Evolutionary conservation across 371 early-diverging fungal species (phyloP).

Genomic region (Mucor racemosus): DNA sequence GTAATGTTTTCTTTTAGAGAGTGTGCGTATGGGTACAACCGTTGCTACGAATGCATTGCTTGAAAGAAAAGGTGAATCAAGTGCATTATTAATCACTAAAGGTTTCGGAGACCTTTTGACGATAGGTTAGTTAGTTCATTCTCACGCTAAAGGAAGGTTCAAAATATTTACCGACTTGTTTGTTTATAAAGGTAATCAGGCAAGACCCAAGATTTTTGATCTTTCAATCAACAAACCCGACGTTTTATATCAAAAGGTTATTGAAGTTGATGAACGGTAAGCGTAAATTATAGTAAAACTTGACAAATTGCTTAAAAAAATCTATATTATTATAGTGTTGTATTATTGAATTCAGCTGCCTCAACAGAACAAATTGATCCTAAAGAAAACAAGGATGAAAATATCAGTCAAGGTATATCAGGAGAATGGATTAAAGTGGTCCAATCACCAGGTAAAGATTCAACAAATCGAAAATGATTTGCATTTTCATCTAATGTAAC

Average conservation of each 20-base stretch:
- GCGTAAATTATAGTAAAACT: background rate
- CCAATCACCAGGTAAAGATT: slow-evolving; percentile 63
- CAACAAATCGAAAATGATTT: background rate
- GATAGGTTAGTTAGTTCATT: slow-evolving; percentile 53
- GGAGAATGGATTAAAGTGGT: slow-evolving; percentile 85
- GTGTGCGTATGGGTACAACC: slow-evolving; percentile 96
- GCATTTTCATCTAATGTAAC: background rate
- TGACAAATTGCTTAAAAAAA: background rate
- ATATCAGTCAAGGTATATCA: slow-evolving; percentile 74
- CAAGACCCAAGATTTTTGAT: slow-evolving; percentile 94
- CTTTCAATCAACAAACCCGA: slow-evolving; percentile 81
- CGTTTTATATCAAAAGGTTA: slow-evolving; percentile 83
- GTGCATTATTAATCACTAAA: slow-evolving; percentile 87
- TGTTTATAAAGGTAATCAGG: slow-evolving; percentile 79
- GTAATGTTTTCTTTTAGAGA: slow-evolving; percentile 46
- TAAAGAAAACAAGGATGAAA: slow-evolving; percentile 22
- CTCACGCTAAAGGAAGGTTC: background rate
- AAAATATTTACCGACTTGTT: background rate
- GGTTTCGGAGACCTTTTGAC: slow-evolving; percentile 82
- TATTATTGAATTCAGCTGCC: slow-evolving; percentile 76
- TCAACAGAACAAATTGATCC: slow-evolving; percentile 51
- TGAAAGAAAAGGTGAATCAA: slow-evolving; percentile 88
- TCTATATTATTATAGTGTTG: slow-evolving; percentile 57
- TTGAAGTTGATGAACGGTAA: slow-evolving; percentile 89
- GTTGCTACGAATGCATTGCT: slow-evolving; percentile 96